phyloP scores from a whole-genome alignment of 2,329 filamentous ascomycete genomes.

The Sclerotinia minor region DNA sequence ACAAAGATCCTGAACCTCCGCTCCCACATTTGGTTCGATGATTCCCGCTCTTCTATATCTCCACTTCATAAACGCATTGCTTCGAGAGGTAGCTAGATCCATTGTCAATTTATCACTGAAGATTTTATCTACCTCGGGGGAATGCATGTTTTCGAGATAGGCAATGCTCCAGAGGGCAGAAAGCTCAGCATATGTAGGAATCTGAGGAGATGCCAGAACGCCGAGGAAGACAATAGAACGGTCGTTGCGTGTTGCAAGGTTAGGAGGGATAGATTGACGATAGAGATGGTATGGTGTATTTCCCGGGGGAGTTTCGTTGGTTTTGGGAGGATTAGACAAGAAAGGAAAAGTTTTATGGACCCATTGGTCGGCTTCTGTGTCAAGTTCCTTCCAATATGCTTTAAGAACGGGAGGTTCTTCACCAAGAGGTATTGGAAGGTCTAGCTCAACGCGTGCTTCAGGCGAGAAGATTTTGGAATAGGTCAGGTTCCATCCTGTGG shows the following conservation, averaged over 20 bases:
- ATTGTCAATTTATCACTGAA: slow-evolving; percentile 15
- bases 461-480: slow-evolving; percentile 21
- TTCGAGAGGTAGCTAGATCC: slow-evolving; percentile 13
- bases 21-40: slow-evolving; percentile 22
- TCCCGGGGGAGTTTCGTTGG: slow-evolving; percentile 11
- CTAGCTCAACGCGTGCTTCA: slow-evolving; percentile 21
- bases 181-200: slow-evolving; percentile 25
- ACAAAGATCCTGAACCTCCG: slow-evolving; percentile 26
- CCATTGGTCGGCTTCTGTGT: slow-evolving; percentile 14
- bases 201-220: slow-evolving; percentile 19
- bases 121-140: background rate
- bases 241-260: slow-evolving; percentile 39
- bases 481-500: slow-evolving; percentile 23
- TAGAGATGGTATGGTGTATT: slow-evolving; percentile 46
- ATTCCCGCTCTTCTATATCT: slow-evolving; percentile 12
- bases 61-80: slow-evolving; percentile 21
- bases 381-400: slow-evolving; percentile 16
- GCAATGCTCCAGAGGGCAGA: slow-evolving; percentile 24
- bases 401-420: slow-evolving; percentile 4
- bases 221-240: slow-evolving; percentile 42
- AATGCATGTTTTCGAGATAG: slow-evolving; percentile 26
- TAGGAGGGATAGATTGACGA: slow-evolving; percentile 35
- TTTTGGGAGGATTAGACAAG: slow-evolving; percentile 21
- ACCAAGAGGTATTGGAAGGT: slow-evolving; percentile 14
- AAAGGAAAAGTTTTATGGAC: slow-evolving; percentile 24